Percentiles rank a stretch among this genome's conserved stretches.
phyloP scores from a whole-genome alignment of 495 filamentous ascomycete species.

The Neurospora pannonica region DNA sequence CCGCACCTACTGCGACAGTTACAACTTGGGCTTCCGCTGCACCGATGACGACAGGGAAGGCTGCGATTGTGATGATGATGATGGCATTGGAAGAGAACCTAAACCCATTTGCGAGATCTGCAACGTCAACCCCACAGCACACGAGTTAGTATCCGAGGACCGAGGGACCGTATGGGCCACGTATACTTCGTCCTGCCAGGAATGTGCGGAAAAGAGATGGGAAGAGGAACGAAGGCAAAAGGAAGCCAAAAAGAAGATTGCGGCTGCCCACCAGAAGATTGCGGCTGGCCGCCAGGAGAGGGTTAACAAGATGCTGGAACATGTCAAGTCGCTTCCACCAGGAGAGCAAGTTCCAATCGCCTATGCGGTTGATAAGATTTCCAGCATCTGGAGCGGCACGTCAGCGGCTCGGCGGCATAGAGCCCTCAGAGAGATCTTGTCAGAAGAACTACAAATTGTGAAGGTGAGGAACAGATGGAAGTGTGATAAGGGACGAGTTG shows the following conservation, averaged over 20 bases:
- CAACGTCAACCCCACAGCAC: not conserved
- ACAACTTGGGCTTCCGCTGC: not conserved
- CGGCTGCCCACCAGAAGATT: not conserved
- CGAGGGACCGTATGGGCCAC: too few species aligned
- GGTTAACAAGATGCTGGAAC: not conserved
- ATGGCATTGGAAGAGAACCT: not conserved
- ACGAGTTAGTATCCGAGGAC: not conserved
- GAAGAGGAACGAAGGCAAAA: not conserved
- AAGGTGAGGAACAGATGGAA: not conserved
- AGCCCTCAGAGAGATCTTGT: not conserved
- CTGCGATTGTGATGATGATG: too few species aligned
- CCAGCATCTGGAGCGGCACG: not conserved
- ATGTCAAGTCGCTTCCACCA: not conserved
- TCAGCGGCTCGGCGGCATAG: not conserved
- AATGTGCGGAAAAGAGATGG: not conserved
- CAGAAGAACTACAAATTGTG: not conserved
- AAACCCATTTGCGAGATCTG: not conserved
- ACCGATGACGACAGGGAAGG: too few species aligned
- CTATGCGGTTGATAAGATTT: not conserved
- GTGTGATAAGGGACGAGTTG: not conserved
- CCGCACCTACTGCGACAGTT: not conserved
- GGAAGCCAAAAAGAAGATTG: not conserved
- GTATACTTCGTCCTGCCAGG: not conserved
- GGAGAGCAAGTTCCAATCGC: not conserved
- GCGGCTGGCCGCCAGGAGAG: not conserved